Conservation (phyloP, 78 protist genomes). For the Bodo saltans region DNA sequence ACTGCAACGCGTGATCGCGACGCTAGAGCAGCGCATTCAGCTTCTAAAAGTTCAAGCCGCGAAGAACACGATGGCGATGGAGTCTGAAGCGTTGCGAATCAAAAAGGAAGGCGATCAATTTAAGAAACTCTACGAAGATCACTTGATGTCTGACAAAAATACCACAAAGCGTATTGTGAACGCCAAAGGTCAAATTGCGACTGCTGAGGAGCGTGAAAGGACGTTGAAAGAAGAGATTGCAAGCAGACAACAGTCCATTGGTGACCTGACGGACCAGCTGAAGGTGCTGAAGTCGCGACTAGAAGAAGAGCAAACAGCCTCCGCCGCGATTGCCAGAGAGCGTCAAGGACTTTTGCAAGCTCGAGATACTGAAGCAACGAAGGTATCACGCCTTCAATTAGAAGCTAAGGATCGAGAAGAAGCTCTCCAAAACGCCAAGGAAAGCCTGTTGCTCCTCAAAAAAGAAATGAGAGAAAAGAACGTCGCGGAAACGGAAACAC, state of each 20-base stretch:
- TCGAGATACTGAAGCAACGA: neutral
- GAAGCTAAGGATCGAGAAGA: neutral
- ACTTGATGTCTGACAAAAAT: too few relatives aligned
- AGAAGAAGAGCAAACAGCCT: neutral
- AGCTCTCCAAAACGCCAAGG: neutral
- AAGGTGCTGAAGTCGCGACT: neutral
- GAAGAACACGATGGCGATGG: too few relatives aligned
- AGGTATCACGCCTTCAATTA: too few relatives aligned
- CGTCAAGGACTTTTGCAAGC: neutral
- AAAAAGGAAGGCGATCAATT: too few relatives aligned
- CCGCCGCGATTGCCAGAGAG: neutral
- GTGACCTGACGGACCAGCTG: neutral
- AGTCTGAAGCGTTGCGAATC: too few relatives aligned
- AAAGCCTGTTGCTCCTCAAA: neutral
- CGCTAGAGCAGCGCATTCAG: too few relatives aligned
- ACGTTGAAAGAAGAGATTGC: neutral
- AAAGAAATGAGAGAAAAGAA: neutral
- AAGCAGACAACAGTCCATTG: neutral
- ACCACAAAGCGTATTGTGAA: too few relatives aligned
- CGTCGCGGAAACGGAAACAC: neutral
- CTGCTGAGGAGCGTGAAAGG: neutral
- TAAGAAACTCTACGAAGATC: too few relatives aligned
- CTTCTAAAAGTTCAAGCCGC: too few relatives aligned
- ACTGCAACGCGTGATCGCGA: too few relatives aligned
- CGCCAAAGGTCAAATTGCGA: too few relatives aligned